phyloP scores from a whole-genome alignment of 2,329 filamentous ascomycete genomes.

The Fusarium nematophilum region DNA sequence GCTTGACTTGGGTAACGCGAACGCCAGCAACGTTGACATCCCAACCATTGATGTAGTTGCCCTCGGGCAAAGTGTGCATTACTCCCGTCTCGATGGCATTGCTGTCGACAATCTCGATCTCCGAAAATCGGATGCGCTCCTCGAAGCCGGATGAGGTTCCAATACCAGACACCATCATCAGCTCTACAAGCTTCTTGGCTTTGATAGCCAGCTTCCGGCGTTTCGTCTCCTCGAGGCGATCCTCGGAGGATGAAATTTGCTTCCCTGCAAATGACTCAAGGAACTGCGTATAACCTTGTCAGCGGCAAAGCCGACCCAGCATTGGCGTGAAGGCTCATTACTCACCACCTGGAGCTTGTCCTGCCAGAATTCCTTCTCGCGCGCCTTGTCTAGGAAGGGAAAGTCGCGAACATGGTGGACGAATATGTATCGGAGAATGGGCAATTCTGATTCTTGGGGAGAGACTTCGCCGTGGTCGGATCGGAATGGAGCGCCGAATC shows the following conservation, averaged over 20 bases:
- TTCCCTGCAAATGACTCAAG: slow-evolving; percentile 97
- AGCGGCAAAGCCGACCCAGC: neutral
- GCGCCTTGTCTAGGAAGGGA: slow-evolving; percentile 94
- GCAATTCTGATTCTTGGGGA: slow-evolving; percentile 92
- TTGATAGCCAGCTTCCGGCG: slow-evolving; percentile 91
- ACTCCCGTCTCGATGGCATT: slow-evolving; percentile 92
- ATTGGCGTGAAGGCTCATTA: slow-evolving; percentile 40
- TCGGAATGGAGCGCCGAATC: slow-evolving; percentile 95
- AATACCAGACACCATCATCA: slow-evolving; percentile 99
- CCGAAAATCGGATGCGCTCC: slow-evolving; percentile 94
- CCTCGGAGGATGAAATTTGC: slow-evolving; percentile 96
- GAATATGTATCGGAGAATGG: slow-evolving; percentile 95
- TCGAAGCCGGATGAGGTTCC: slow-evolving; percentile 97
- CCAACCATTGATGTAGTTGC: slow-evolving; percentile 94
- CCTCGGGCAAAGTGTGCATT: slow-evolving; percentile 87
- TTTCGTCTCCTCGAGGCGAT: slow-evolving; percentile 96
- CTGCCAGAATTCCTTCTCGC: slow-evolving; percentile 99
- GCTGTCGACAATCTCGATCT: slow-evolving; percentile 95
- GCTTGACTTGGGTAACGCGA: slow-evolving; percentile 81
- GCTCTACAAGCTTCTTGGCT: slow-evolving; percentile 93
- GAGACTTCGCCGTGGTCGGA: slow-evolving; percentile 93
- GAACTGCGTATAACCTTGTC: slow-evolving; percentile 68
- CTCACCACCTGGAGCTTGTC: slow-evolving; percentile 93
- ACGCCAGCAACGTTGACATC: slow-evolving; percentile 93
- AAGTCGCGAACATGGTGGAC: slow-evolving; percentile 98